Conservation (phyloP, 768 basidiomycete genomes). For the Suillus decipiens region DNA sequence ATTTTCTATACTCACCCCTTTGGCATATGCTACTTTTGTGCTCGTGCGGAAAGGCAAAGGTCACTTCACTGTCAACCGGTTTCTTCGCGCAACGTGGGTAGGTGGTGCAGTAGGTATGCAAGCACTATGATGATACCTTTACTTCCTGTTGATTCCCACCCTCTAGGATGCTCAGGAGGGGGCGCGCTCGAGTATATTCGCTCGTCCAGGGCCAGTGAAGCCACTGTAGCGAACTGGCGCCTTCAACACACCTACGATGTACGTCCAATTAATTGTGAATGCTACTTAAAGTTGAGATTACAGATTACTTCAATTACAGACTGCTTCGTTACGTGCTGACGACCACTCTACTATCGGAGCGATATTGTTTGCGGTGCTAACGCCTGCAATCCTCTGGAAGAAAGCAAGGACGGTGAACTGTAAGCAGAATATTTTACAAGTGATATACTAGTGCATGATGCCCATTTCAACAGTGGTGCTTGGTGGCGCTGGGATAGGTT, state of each 20-base stretch:
- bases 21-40: slow-evolving; percentile 56
- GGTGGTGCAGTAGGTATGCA: slow-evolving; percentile 60
- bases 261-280: slow-evolving; percentile 17
- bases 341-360: slow-evolving; percentile 79
- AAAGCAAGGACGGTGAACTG: slow-evolving; percentile 61
- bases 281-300: slow-evolving; percentile 4
- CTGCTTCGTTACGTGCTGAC: slow-evolving; percentile 57
- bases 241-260: slow-evolving; percentile 63
- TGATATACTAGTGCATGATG: neutral
- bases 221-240: slow-evolving; percentile 49
- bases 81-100: slow-evolving; percentile 74
- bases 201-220: slow-evolving; percentile 53
- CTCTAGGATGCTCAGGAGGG: slow-evolving; percentile 41
- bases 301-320: slow-evolving; percentile 39
- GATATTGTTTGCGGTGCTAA: slow-evolving; percentile 60
- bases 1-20: slow-evolving; percentile 62
- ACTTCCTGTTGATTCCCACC: neutral
- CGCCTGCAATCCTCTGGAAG: slow-evolving; percentile 75
- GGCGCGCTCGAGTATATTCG: slow-evolving; percentile 64
- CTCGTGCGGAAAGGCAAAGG: slow-evolving; percentile 55
- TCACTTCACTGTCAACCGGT: slow-evolving; percentile 58
- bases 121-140: slow-evolving; percentile 3
- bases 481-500: slow-evolving; percentile 71
- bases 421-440: slow-evolving; percentile 33
- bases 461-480: slow-evolving; percentile 52